Base-by-base conservation (phyloP, 352 stramenopile genomes). In the Hyaloperonospora arabidopsidis region DNA sequence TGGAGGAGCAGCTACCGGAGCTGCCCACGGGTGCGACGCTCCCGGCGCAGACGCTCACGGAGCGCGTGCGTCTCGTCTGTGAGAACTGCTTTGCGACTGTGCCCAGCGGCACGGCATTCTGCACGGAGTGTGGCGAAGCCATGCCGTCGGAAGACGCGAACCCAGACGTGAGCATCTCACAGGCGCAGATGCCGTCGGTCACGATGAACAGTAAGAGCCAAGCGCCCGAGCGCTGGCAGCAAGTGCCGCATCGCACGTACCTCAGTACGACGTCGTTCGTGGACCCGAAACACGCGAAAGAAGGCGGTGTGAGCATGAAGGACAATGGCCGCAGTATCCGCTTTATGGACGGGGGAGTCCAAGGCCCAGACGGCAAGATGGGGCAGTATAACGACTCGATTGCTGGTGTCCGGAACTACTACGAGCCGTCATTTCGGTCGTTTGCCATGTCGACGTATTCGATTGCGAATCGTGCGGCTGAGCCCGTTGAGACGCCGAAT, bases 51-150 rank as follows among this genome's bases (percentile, higher is more conserved):
- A 45, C 63, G 1, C 54, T 66, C 14, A 68, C 61, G 0, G 80
- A 92, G 36, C 74, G 76, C n/a, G 79, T 89, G 10, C 84, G 84
- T 7, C 70, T 94, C 1, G 84, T 94, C 49, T 94, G 84, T 49
- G 84, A 94, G 57, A 94, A 94, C 70, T 94, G 84, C 60, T 94
- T 94, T 48, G 84, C 84, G 0, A 94, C 84, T 0, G 84, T 94
- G 0, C 84, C 84, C 0, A 63, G 78, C 2, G 81, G 81, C 34
- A 94, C 84, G 1, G 84, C 84, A 5, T 94, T 94, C 66, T 94
- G 84, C 64, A 94, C 84, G 0, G 84, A 94, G 61, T 94, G 84
- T 74, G 84, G 84, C 7, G 84, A 94, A 54, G 79, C 84, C 0
- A 94, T 94, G 79, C 79, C 81, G 0, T 68, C 65, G 0, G 82